These are phyloP conservation scores for Quercus lobata DNA, from an alignment of 331 rosid species.

Conservation along the genomic window DNA sequence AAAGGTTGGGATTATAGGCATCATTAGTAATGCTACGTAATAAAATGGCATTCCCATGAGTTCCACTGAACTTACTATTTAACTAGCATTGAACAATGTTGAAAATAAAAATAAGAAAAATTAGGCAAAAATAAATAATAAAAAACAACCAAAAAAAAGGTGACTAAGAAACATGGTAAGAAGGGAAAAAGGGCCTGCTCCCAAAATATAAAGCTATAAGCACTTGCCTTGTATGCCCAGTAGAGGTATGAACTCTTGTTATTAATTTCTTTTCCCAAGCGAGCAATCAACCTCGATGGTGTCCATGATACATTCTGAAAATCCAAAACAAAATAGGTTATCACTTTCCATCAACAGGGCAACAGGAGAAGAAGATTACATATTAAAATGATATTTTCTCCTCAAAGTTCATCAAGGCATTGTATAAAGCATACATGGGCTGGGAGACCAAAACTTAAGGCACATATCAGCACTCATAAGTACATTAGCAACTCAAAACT, in stretches of 20 bases:
- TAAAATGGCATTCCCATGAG: background rate
- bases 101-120: background rate
- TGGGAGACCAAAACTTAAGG: background rate
- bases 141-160: background rate
- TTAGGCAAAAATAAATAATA: background rate
- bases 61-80: background rate
- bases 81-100: background rate
- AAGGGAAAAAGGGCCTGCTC: background rate
- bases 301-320: conserved; percentile 70
- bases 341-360: background rate
- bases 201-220: background rate
- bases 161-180: background rate
- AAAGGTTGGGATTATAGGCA: background rate
- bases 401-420: background rate
- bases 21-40: background rate
- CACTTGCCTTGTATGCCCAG: conserved; percentile 87
- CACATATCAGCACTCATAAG: background rate
- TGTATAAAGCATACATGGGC: background rate
- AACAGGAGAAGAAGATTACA: background rate
- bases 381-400: background rate
- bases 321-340: background rate
- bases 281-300: conserved; percentile 76
- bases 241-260: conserved; percentile 77
- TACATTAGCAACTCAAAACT: background rate
- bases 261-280: conserved; percentile 85